Conservation (phyloP, 306 rosid genomes). For the Rubus parviflorus region DNA sequence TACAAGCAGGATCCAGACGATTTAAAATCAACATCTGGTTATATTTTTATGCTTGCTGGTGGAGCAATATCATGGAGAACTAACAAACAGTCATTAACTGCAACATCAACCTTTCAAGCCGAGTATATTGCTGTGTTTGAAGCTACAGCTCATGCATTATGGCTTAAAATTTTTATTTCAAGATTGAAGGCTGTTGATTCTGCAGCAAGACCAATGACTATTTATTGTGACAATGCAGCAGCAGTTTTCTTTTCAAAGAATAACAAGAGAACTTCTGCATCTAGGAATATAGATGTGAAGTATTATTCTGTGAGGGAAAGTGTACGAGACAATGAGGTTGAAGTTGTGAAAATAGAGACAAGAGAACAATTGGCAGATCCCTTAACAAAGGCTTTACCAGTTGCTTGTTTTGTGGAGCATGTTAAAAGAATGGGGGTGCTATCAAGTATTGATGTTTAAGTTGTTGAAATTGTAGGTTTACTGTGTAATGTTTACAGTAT, state of each 20-base stretch:
- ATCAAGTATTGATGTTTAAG: not conserved
- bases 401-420: not conserved
- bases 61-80: not conserved
- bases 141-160: not conserved
- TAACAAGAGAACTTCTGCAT: not conserved
- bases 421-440: not conserved
- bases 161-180: not conserved
- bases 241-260: not conserved
- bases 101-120: not conserved
- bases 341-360: too few species aligned
- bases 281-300: not conserved
- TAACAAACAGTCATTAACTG: not conserved
- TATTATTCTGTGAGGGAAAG: not conserved
- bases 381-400: not conserved
- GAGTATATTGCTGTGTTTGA: not conserved
- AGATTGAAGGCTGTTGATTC: not conserved
- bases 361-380: not conserved
- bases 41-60: not conserved
- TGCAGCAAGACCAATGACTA: not conserved
- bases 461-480: not conserved
- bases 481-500: too few species aligned
- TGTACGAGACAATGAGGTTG: not conserved
- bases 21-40: conserved; percentile 2
- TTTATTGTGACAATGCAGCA: not conserved
- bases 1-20: not conserved